Evolutionary conservation across 768 basidiomycete genomes (phyloP).

Genomic region (Boletus vinaceobasis): DNA sequence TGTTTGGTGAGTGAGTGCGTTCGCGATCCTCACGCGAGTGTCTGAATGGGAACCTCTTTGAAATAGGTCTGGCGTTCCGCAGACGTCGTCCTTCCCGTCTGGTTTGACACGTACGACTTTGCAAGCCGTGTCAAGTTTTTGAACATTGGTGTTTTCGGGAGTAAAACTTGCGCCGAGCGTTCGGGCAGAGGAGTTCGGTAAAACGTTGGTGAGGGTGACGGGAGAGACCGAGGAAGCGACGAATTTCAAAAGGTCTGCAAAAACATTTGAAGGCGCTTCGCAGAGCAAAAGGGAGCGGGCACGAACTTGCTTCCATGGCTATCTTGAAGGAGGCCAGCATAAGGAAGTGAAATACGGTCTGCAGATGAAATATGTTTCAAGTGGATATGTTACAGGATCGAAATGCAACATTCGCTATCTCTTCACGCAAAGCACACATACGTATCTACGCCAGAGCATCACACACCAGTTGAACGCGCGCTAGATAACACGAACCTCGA

Average conservation of each 20-base stretch:
- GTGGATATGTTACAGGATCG: neutral
- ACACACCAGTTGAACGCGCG: too few species aligned
- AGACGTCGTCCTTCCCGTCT: slow-evolving; percentile 12
- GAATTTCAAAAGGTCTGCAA: slow-evolving; percentile 1
- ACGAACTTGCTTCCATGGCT: neutral
- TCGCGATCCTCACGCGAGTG: neutral
- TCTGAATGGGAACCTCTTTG: neutral
- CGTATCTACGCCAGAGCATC: too few species aligned
- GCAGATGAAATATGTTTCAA: neutral
- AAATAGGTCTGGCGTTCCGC: slow-evolving; percentile 9
- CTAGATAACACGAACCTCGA: too few species aligned
- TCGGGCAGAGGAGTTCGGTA: neutral
- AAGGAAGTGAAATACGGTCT: neutral
- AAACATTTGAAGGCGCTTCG: neutral
- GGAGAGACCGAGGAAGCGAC: slow-evolving; percentile 3
- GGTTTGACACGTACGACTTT: slow-evolving; percentile 11
- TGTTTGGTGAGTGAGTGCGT: too few species aligned
- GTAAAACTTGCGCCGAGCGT: neutral
- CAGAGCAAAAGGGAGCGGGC: neutral
- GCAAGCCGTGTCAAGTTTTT: neutral
- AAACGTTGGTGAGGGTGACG: neutral
- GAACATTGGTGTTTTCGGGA: slow-evolving; percentile 8
- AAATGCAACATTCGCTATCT: too few species aligned
- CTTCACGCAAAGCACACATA: too few species aligned
- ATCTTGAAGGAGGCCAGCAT: slow-evolving; percentile 1